Evolutionary conservation across 1,284 basidiomycete genomes (phyloP), one percentile per base, ranked within the genome.

Genomic region (Hypsizygus ulmarius): DNA sequence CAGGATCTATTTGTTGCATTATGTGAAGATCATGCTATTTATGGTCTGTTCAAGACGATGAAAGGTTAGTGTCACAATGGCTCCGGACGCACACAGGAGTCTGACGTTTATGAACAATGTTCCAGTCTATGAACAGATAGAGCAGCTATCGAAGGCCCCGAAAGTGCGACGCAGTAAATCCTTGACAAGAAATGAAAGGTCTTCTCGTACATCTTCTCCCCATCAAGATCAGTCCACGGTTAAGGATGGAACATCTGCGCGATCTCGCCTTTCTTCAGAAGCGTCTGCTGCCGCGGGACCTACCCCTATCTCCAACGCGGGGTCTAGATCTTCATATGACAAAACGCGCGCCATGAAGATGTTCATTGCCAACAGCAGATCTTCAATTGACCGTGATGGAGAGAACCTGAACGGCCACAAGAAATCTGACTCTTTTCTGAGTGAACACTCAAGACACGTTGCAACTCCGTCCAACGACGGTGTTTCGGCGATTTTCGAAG

Each of bases 1-100:
- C 82, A 90, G 54, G 90, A 95, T 63, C 71, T 96, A 29, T 93
- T 90, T 64, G 77, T 83, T 18, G 91, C 92, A 0, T 73, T 95
- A 21, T 93, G 90, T 54, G 93, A 95, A 67, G 93, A 95, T 65
- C 84, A 88, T 59, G 74, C 83, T 42, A 81, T 94, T 45, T 95
- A 91, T 67, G 78, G 79, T 18, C 74, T 89, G 55, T 93, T 94
- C 71, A 90, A 84, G 69, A 74, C 77, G n/a, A 89, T 93, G 87
- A 81, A 87, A 70, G 87, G 93, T 91, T 28, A 15, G 33, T 25
- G 4, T 52, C 25, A 34, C 14, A 28, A 41, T 33, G 6, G 30
- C 28, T 47, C 16, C 28, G 10, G 16, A 27, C 25, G 32, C 9
- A 25, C 48, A 12, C 10, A n/a, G 6, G 33, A 16, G 16, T n/a